Conservation (phyloP, 106 monocot genomes). For the Dendrobium nobile region DNA sequence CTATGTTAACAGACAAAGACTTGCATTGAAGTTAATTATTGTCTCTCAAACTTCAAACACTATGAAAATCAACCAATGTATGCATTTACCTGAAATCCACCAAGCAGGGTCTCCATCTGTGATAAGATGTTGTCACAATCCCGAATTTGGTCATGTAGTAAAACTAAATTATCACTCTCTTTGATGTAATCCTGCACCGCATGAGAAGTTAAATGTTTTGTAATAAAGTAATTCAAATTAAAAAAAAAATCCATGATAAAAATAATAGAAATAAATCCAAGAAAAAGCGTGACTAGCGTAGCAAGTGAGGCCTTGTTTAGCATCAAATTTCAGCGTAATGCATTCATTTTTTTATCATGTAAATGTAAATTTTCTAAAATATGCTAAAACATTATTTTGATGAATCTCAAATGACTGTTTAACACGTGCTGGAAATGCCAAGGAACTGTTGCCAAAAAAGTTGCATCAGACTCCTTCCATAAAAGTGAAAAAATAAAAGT, state of each 20-base stretch:
- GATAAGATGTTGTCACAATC: conserved; percentile 94
- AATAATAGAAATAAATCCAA: no score
- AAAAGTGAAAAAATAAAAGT: background rate
- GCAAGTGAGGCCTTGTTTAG: background rate
- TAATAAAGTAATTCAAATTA: background rate
- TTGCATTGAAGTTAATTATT: background rate
- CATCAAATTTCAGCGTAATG: background rate
- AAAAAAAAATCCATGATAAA: background rate
- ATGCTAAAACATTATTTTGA: background rate
- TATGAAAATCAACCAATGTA: background rate
- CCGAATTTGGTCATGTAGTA: conserved; percentile 88
- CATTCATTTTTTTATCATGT: background rate
- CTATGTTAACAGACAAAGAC: background rate
- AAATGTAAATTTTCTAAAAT: background rate
- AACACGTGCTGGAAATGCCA: background rate
- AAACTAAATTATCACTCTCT: conserved; percentile 92
- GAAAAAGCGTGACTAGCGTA: background rate
- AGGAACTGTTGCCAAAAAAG: background rate
- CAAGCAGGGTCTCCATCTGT: conserved; percentile 91
- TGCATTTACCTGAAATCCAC: conserved; percentile 89
- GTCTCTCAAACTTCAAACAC: background rate
- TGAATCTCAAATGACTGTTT: background rate
- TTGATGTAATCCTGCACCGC: conserved; percentile 81
- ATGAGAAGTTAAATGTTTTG: conserved; percentile 4
- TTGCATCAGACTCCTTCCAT: background rate